Evolutionary conservation across 2,329 filamentous ascomycete genomes (phyloP), one percentile per base, ranked within the genome.

Genomic region (Cercospora beticola): DNA sequence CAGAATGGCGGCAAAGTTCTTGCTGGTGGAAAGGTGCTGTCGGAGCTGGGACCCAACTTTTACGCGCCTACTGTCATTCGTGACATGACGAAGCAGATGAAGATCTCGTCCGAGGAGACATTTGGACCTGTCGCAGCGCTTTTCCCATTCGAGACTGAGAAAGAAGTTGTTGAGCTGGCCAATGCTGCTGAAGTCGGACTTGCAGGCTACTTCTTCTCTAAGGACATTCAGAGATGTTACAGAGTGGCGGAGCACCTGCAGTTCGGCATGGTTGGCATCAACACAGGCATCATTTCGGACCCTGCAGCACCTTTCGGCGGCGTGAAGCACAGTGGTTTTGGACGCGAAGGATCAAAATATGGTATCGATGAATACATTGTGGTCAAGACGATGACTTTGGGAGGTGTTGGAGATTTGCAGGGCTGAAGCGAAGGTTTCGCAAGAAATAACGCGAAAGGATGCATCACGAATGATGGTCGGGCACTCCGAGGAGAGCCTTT

Each of bases 241-340:
- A 72, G 81, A 10, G 79, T 82, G 2, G 79, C 79, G 3, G 79
- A 79, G 64, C 76, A 75, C 1, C 74, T 83, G 5, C 78, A 83
- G 68, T 75, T 79, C 49, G 81, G 81, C 14, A 81, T 81, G 77
- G 73, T 77, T 5, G 75, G 74, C 28, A 70, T 79, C 26, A 78
- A 78, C 31, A 73, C 74, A 2, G 76, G 77, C 6, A 66, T 70
- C 54, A 70, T 74, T 26, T 68, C 70, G 12, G 75, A 73, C 10
- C 71, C 70, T 14, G 77, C 75, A 56, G 49, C 68, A 6, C 78
- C 77, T n/a, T 95, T 95, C 76, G 92, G 92, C 16, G 92, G 92
- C 72, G 89, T 95, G 57, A 95, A 95, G 82, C 85, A 93, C 81
- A 92, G 89, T 74, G 92, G 92, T 0, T 93, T 93, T 74, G 92